Percentiles rank a stretch among this genome's conserved stretches.
Conservation (phyloP, 768 basidiomycete species). For the Fomitopsis serialis region DNA sequence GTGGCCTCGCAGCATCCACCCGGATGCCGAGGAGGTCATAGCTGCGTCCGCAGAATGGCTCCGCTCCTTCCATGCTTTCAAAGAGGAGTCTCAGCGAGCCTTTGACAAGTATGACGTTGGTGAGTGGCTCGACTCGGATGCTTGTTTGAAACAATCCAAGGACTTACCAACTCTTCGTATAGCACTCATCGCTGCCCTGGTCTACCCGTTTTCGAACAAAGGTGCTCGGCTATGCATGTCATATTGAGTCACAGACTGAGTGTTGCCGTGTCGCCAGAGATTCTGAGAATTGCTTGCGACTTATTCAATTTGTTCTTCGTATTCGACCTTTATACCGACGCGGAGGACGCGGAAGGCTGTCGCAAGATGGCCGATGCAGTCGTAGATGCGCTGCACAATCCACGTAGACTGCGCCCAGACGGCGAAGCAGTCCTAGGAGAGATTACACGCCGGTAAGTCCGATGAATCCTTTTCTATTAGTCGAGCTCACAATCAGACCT, state of each 20-base stretch:
- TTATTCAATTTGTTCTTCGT: constrained; percentile 23
- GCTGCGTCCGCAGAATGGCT: constrained; percentile 25
- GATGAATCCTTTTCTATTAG: neutral
- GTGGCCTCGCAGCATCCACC: constrained; percentile 24
- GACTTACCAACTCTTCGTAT: neutral
- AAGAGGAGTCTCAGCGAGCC: constrained; percentile 18
- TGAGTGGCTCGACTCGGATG: constrained; percentile 3
- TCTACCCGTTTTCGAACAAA: constrained; percentile 7
- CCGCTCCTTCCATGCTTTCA: constrained; percentile 21
- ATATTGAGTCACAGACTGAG: neutral
- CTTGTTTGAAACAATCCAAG: neutral
- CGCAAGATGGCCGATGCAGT: constrained; percentile 13
- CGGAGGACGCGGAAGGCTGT: constrained; percentile 4
- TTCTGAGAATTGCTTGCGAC: constrained; percentile 11
- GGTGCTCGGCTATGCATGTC: constrained; percentile 2
- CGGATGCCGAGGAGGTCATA: constrained; percentile 20
- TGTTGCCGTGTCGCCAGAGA: neutral
- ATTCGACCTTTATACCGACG: constrained; percentile 22
- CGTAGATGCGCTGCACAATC: constrained; percentile 20
- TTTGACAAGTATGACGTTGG: constrained; percentile 22
- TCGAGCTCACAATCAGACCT: too few species aligned
- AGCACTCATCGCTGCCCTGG: constrained; percentile 1
- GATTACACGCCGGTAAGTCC: constrained; percentile 17
- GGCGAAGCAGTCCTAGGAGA: constrained; percentile 18
- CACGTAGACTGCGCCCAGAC: constrained; percentile 16